Base-by-base conservation (phyloP, 176 grass and related monocot species). In the Avena sativa region DNA sequence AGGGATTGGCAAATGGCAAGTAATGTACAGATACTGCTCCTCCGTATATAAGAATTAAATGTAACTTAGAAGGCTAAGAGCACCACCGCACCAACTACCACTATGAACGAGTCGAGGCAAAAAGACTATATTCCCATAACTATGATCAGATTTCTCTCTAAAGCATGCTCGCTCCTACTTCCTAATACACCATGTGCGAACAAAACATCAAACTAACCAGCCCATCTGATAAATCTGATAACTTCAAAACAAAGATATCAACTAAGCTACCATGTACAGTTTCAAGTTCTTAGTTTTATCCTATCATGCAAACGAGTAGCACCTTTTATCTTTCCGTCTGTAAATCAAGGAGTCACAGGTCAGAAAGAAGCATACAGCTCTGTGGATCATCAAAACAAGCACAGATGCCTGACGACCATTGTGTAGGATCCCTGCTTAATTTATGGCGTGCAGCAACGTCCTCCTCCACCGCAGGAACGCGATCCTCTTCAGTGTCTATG, bases 401-500 rank as follows among this genome's bases (percentile, higher is more conserved):
- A 98, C 91, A 98, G 71, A 98, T 95, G 87, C 96, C 96, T 76
- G 96, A 95, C 87, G 96, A 98, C 96, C 96, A 95, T 69, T 89
- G 84, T 88, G 86, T 93, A 4, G 83, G 66, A 81, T 91, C 91
- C 62, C 80, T 83, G 52, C 20, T 91, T 88, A 89, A 58, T 53
- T 81, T 69, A 78, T 67, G 86, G 7, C 9, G 83, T 44, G 63
- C 4, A 16, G 80, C 68, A 46, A 19, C 64, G 47, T 81, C 78
- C 72, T 86, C 93, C 81, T 87, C 86, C 48, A 61, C 86, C 30
- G 64, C 81, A n/a, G 78, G 56, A 76, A 67, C 58, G 4, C 19
- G 4, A 55, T 92, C 77, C 58, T 83, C 79, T 87, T 93, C 91
- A 28, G 88, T 85, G 83, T 98, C 90, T 64, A 78, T 59, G 55